Base-by-base conservation (phyloP, 148 eudicot species). In the Camellia japonica region DNA sequence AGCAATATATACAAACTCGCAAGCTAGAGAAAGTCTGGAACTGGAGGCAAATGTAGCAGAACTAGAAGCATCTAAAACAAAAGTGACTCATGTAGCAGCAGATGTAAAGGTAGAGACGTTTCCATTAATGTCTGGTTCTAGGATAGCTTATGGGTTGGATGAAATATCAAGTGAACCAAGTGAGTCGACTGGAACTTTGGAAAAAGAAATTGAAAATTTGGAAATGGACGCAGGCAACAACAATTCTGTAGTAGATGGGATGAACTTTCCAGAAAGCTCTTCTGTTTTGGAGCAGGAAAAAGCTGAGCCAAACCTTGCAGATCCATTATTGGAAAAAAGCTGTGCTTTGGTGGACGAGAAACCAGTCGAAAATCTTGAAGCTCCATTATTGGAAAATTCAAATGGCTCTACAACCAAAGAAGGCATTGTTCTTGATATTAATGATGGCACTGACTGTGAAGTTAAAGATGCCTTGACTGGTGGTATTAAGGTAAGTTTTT, bases 31-130 rank as follows among this genome's bases (percentile, higher is more conserved):
- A 49, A 77, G 49, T 73, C 54, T 82, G 65, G 69, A 80, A 77
- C 69, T 49, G 61, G 81, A 76, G 76, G 73, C n/a, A 79, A 68
- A 60, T 74, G 77, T 63, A 80, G 47, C 81, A 55, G 41, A 49
- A 38, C 18, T 64, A 30, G 90, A 72, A 75, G 70, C 71, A 23
- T 56, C 49, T 55, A 16, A 87, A 63, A 76, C 72, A 64, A 49
- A 77, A 56, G 75, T 72, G 23, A 68, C 63, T 54, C 69, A n/a
- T 74, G 41, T 77, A 38, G 80, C 80, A 47, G 81, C 81, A 56
- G 86, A 89, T 42, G 74, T 93, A 46, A 72, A 73, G 18, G 90
- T 88, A 68, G 98, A 93, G 86, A 91, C 88, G 16, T 93, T 93
- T 86, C 97, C 97, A 12, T 69, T 90, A 76, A 80, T 82, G 69